A percentile compares a stretch with the other conserved stretches of the same genome.
Conservation (phyloP, 148 eudicot genomes). For the Dysphania ambrosioides region DNA sequence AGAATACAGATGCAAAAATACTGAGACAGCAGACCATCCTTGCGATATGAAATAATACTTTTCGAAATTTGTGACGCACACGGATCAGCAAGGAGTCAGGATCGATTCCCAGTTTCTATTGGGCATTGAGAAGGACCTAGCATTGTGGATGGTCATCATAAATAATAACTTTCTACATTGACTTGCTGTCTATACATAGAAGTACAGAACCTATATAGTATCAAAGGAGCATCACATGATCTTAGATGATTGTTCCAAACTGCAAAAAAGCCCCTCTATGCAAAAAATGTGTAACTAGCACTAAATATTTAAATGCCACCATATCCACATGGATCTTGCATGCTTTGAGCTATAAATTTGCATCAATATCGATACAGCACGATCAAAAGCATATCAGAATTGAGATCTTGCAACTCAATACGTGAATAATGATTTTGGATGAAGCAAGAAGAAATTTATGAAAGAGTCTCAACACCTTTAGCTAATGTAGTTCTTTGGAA, state of each 20-base stretch:
- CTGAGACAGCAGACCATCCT: not conserved
- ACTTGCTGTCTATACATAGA: not conserved
- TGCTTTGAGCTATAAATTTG: not conserved
- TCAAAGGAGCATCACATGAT: not conserved
- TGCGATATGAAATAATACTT: not conserved
- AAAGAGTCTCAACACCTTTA: not conserved
- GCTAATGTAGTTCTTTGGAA: not conserved
- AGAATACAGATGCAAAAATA: slow-evolving; percentile 15
- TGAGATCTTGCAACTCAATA: not conserved
- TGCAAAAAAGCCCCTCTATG: too few relatives aligned
- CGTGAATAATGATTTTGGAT: too few relatives aligned
- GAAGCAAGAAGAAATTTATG: not conserved
- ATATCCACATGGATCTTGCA: not conserved
- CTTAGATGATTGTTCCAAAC: not conserved
- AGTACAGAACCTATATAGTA: not conserved
- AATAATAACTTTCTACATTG: not conserved
- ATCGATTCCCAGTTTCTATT: not conserved
- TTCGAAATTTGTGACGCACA: not conserved
- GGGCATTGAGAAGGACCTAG: not conserved
- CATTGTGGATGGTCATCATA: not conserved
- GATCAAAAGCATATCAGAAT: not conserved
- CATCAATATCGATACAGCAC: not conserved
- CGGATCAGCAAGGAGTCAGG: not conserved
- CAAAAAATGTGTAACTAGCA: too few relatives aligned
- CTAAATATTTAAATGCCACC: not conserved